Evolutionary conservation across 2,329 filamentous ascomycete species (phyloP).

Genomic region (Beauveria medogensis): DNA sequence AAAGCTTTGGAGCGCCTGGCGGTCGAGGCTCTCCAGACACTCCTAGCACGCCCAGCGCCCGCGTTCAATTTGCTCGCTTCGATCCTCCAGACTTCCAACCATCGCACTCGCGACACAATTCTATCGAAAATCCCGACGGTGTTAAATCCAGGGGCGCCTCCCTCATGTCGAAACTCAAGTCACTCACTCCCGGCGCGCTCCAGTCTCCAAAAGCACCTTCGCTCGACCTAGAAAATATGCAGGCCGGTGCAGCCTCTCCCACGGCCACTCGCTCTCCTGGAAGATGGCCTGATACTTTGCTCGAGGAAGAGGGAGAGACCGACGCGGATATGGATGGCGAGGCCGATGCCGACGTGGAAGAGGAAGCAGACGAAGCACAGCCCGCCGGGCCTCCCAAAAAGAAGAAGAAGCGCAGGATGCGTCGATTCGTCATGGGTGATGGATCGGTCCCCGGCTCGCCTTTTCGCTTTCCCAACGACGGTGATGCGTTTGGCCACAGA

Average conservation of each 20-base stretch:
- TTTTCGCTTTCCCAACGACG: slow-evolving; percentile 34
- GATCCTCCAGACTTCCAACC: slow-evolving; percentile 40
- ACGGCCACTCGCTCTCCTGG: slow-evolving; percentile 32
- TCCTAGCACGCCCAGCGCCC: slow-evolving; percentile 28
- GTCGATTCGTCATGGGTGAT: slow-evolving; percentile 44
- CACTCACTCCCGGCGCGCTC: slow-evolving; percentile 50
- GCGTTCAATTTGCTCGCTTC: slow-evolving; percentile 66
- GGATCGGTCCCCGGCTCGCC: slow-evolving; percentile 61
- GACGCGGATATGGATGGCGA: slow-evolving; percentile 44
- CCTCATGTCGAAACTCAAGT: slow-evolving; percentile 72
- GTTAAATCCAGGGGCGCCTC: slow-evolving; percentile 54
- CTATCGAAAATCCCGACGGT: slow-evolving; percentile 58
- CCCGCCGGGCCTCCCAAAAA: slow-evolving; percentile 36
- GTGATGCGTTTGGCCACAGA: slow-evolving; percentile 34
- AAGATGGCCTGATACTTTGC: slow-evolving; percentile 45
- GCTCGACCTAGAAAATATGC: slow-evolving; percentile 32
- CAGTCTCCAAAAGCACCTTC: slow-evolving; percentile 36
- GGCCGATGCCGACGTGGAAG: slow-evolving; percentile 65
- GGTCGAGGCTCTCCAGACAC: slow-evolving; percentile 16
- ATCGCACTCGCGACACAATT: slow-evolving; percentile 53
- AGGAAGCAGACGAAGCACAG: slow-evolving; percentile 71
- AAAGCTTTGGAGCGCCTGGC: neutral
- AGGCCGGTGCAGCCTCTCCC: slow-evolving; percentile 35
- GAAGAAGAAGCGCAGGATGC: slow-evolving; percentile 57
- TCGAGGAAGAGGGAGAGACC: slow-evolving; percentile 40